Base-by-base conservation (phyloP, 495 filamentous ascomycete genomes). In the Aspergillus saccharolyticus region DNA sequence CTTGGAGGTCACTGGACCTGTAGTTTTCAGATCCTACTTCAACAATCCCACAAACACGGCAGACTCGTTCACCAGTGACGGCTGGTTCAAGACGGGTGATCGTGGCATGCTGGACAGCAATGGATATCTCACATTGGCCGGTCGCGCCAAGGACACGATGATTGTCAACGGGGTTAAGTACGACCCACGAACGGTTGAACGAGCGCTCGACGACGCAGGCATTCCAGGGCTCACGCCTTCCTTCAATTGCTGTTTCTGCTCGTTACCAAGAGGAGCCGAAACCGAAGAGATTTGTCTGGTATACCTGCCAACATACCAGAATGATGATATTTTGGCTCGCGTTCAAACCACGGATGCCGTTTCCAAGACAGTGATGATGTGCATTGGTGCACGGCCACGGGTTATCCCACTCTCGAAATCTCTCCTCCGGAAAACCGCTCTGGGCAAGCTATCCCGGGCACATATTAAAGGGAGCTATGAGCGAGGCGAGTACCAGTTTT, bases 51-150 rank as follows among this genome's bases (percentile, higher is more conserved):
- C 80, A 22, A 80, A 79, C 0, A 91, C 88, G 1, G 73, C 70
- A 10, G 79, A 84, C 15, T 80, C 87, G 1, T 81, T 92, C 28
- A 89, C 85, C 0, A 44, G 56, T 0, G 89, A 94, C 60, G 88
- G 88, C 3, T 96, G 83, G 72, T 93, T 93, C 76, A 89, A 83
- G 64, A 94, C 90, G 1, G 90, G 90, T 0, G 90, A 96, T 63
- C 74, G 87, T 28, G 86, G 80, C 14, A 74, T 74, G 18, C 70
- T 82, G 16, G 86, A 89, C 63, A 63, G 70, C n/a, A 63, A 77
- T 12, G 83, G 84, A 8, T 79, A 84, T 55, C 74, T 84, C 54
- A 78, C 70, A 55, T 74, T 84, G 30, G 71, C 69, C n/a, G 81
- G 82, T 16, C 74, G 81, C 19, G 66, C 74, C 51, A 83, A 82